Percentiles rank a stretch among this genome's conserved stretches.
These are phyloP conservation scores for Iris pallida DNA, from an alignment of 116 monocot genomes.

Conservation along the genomic window DNA sequence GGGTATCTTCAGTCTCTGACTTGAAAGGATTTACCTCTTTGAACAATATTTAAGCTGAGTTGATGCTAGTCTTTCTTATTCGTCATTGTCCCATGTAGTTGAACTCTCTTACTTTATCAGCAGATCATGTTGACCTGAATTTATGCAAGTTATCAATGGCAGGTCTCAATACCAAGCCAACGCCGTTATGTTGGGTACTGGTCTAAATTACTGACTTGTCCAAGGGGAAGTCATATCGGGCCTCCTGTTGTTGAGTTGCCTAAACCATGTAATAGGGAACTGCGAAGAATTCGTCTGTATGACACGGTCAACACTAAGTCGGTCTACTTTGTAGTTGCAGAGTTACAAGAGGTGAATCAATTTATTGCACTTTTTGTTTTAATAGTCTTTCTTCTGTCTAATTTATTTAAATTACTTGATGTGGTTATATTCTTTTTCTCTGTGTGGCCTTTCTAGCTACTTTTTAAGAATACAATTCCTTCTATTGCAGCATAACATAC, in stretches of 20 bases:
- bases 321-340: conserved; percentile 37
- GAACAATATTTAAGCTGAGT: no score
- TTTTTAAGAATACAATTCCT: no score
- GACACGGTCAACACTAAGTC: conserved; percentile 28
- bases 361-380: not conserved
- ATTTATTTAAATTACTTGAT: no score
- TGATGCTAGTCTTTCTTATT: no score
- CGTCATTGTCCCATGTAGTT: no score
- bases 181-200: conserved; percentile 53
- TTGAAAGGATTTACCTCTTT: no score
- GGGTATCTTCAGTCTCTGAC: no score
- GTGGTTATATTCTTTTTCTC: no score
- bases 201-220: conserved; percentile 26
- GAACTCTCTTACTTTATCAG: no score
- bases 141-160: not conserved
- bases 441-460: no score
- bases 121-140: no score
- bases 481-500: no score
- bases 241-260: conserved; percentile 39
- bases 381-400: not conserved
- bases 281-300: conserved; percentile 42
- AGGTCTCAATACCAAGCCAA: conserved; percentile 61
- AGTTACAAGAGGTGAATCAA: conserved; percentile 29
- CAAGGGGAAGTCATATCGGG: not conserved
- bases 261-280: conserved; percentile 29